phyloP scores from a whole-genome alignment of 371 early-diverging fungal genomes.

The Dentiscutata heterogama region DNA sequence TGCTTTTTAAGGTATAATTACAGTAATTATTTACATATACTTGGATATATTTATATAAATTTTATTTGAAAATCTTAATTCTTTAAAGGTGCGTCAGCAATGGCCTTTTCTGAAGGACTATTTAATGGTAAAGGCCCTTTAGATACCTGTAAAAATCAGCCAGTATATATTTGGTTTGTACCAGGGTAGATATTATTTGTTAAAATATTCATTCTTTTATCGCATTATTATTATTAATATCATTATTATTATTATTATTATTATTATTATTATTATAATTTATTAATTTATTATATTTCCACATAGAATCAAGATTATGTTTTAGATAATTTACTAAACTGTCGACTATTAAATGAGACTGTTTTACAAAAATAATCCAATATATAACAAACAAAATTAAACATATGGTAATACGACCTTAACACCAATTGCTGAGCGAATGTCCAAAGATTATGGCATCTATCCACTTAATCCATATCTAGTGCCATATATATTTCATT shows the following conservation, averaged over 20 bases:
- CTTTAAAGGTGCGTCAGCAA: conserved; percentile 18
- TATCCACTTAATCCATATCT: conserved; percentile 46
- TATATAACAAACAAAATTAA: not conserved
- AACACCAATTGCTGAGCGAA: conserved; percentile 47
- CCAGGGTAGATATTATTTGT: conserved; percentile 25
- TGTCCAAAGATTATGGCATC: conserved; percentile 44
- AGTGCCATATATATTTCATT: conserved; percentile 47
- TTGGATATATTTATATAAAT: no score
- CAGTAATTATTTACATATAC: no score
- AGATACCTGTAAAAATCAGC: conserved; percentile 12
- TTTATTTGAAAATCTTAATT: no score
- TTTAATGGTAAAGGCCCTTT: conserved; percentile 29
- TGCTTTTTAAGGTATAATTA: no score
- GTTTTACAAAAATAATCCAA: not conserved
- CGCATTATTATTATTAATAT: no score
- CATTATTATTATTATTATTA: no score
- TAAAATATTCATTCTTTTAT: no score
- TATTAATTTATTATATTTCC: no score
- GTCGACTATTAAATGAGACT: not conserved
- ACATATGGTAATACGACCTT: conserved; percentile 17
- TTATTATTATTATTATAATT: no score
- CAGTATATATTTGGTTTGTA: conserved; percentile 46
- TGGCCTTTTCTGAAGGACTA: no score
- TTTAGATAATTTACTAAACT: not conserved
- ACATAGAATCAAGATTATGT: not conserved